Evolutionary conservation across 2,329 filamentous ascomycete genomes (phyloP).

Genomic region (Coniochaeta sp.): DNA sequence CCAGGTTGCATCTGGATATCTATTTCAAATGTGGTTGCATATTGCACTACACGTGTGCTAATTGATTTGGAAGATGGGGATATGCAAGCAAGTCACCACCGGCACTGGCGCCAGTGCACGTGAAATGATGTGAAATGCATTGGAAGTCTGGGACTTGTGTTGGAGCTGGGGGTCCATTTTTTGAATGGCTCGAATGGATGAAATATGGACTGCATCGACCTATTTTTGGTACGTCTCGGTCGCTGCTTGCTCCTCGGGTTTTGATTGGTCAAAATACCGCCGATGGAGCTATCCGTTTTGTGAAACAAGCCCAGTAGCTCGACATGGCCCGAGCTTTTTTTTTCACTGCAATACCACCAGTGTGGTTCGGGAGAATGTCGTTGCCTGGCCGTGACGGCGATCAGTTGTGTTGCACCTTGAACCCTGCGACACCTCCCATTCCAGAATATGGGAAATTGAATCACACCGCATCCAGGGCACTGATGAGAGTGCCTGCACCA

Average conservation of each 20-base stretch:
- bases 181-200: too few relatives aligned
- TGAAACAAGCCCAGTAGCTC: conserved; percentile 1
- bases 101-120: background rate
- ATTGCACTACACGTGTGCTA: too few relatives aligned
- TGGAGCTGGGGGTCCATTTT: background rate
- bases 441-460: background rate
- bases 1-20: background rate
- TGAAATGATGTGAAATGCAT: background rate
- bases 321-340: background rate
- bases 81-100: background rate
- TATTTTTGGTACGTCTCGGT: conserved; percentile 3
- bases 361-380: background rate
- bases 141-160: background rate
- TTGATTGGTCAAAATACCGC: background rate
- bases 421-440: background rate
- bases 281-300: background rate
- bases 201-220: too few relatives aligned
- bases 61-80: conserved; percentile 3
- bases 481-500: too few relatives aligned
- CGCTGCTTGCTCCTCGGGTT: background rate
- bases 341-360: background rate
- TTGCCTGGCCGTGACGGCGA: background rate
- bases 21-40: background rate
- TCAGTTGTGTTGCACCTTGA: background rate
- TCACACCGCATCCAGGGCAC: too few relatives aligned